Evolutionary conservation across 352 stramenopile species (phyloP).

Genomic region (Aphanomyces invadans): DNA sequence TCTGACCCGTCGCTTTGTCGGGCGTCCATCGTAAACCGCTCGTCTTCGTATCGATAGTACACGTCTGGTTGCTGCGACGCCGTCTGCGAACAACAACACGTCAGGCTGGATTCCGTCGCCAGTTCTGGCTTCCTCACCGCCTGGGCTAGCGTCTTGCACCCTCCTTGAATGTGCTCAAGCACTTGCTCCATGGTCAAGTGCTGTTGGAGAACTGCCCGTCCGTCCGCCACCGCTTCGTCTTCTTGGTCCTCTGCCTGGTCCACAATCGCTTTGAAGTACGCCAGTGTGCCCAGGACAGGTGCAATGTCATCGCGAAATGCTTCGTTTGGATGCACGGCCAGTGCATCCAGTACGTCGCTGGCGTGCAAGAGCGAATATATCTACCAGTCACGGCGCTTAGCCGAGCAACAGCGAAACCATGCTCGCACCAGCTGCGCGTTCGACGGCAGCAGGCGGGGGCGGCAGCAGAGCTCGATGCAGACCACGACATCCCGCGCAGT

Average conservation of each 20-base stretch:
- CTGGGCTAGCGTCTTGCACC: slow-evolving; percentile 57
- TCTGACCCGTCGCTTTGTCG: slow-evolving; percentile 38
- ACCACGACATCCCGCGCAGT: slow-evolving; percentile 64
- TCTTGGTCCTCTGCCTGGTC: slow-evolving; percentile 38
- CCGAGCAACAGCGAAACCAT: too few relatives aligned
- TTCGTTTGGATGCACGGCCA: slow-evolving; percentile 57
- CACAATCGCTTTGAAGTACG: slow-evolving; percentile 50
- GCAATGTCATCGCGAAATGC: slow-evolving; percentile 49
- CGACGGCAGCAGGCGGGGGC: slow-evolving; percentile 48
- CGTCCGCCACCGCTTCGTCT: slow-evolving; percentile 32
- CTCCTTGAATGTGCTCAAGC: slow-evolving; percentile 52
- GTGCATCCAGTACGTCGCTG: slow-evolving; percentile 41
- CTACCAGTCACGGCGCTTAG: too few relatives aligned
- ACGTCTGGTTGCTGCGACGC: slow-evolving; percentile 28
- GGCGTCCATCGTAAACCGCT: slow-evolving; percentile 30
- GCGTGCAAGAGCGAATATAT: slow-evolving; percentile 81
- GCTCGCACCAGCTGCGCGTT: slow-evolving; percentile 79
- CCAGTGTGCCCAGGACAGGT: slow-evolving; percentile 54
- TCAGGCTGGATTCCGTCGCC: neutral
- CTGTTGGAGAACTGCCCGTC: too few relatives aligned
- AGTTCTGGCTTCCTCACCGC: slow-evolving; percentile 30
- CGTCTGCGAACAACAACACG: neutral
- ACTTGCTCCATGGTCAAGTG: slow-evolving; percentile 61
- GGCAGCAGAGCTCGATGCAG: slow-evolving; percentile 56
- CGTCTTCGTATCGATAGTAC: slow-evolving; percentile 76